phyloP scores from a whole-genome alignment of 2,329 filamentous ascomycete species.

The Trichoderma aggressivum region DNA sequence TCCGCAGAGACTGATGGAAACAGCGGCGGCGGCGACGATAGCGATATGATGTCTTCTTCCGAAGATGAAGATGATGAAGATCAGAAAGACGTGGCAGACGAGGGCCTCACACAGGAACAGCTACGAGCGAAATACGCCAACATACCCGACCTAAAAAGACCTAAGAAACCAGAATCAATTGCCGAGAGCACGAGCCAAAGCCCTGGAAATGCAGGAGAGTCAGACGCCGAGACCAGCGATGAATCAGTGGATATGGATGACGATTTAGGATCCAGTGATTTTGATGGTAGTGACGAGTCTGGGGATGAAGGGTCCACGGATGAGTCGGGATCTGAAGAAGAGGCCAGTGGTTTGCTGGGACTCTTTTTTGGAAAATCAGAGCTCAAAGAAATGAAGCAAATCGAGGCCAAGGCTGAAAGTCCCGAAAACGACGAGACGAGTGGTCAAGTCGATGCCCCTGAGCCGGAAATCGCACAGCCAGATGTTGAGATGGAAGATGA shows the following conservation, averaged over 20 bases:
- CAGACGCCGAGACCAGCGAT: slow-evolving; percentile 52
- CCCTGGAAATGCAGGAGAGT: slow-evolving; percentile 24
- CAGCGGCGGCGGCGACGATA: slow-evolving; percentile 36
- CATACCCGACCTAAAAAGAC: slow-evolving; percentile 48
- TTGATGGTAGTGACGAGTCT: slow-evolving; percentile 40
- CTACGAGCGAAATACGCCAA: slow-evolving; percentile 66
- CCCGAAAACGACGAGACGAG: slow-evolving; percentile 25
- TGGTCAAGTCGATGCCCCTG: slow-evolving; percentile 25
- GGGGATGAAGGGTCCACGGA: slow-evolving; percentile 36
- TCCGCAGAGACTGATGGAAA: slow-evolving; percentile 33
- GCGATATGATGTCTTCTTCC: slow-evolving; percentile 57
- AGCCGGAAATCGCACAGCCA: slow-evolving; percentile 9
- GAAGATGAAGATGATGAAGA: slow-evolving; percentile 62
- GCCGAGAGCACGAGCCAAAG: slow-evolving; percentile 25
- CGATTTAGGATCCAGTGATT: slow-evolving; percentile 58
- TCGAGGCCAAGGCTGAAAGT: slow-evolving; percentile 28
- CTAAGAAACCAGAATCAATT: slow-evolving; percentile 26
- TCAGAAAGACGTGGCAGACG: slow-evolving; percentile 52
- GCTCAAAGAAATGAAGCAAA: slow-evolving; percentile 48
- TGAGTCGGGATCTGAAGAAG: slow-evolving; percentile 43
- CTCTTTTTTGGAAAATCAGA: slow-evolving; percentile 59
- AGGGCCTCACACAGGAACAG: slow-evolving; percentile 66
- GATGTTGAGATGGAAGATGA: slow-evolving; percentile 27
- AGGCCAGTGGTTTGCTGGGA: slow-evolving; percentile 50
- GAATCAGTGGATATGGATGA: slow-evolving; percentile 69